A percentile compares a stretch with the other conserved stretches of the same genome.
These are phyloP conservation scores for Clavispora santaluciae DNA, from an alignment of 805 yeast species.

Conservation along the genomic window DNA sequence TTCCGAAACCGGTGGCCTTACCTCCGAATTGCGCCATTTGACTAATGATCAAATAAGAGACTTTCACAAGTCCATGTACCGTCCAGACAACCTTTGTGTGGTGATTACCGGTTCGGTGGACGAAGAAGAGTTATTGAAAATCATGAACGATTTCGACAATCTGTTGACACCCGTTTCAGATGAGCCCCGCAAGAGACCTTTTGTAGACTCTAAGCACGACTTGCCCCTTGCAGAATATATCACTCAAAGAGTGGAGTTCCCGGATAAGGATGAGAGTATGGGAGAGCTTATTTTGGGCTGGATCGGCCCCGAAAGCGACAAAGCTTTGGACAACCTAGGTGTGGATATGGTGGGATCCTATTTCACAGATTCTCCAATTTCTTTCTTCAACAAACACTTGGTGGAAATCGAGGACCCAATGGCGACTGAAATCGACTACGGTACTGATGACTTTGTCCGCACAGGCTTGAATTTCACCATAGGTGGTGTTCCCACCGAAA, in stretches of 20 bases:
- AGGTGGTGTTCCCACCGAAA: conserved; percentile 72
- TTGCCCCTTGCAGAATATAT: conserved; percentile 36
- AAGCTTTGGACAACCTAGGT: conserved; percentile 57
- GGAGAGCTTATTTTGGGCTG: conserved; percentile 74
- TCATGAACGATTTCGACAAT: conserved; percentile 59
- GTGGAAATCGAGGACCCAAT: conserved; percentile 81
- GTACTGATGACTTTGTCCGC: conserved; percentile 68
- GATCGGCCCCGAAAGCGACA: conserved; percentile 69
- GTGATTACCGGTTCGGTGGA: conserved; percentile 85
- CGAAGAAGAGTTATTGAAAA: conserved; percentile 59
- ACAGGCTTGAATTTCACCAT: conserved; percentile 55
- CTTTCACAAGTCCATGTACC: conserved; percentile 68
- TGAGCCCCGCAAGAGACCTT: conserved; percentile 53
- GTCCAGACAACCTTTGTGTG: conserved; percentile 80
- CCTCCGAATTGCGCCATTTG: conserved; percentile 67
- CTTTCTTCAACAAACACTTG: conserved; percentile 63
- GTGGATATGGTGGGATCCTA: conserved; percentile 67
- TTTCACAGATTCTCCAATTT: conserved; percentile 70
- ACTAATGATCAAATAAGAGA: conserved; percentile 68
- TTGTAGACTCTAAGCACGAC: conserved; percentile 60
- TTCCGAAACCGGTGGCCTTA: conserved; percentile 90
- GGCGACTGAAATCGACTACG: conserved; percentile 65
- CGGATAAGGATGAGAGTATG: conserved; percentile 81
- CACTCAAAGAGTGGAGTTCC: conserved; percentile 62
- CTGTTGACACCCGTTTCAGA: conserved; percentile 43